Evolutionary conservation across 257 asterid genomes (phyloP).

Genomic region (Capsicum pubescens): DNA sequence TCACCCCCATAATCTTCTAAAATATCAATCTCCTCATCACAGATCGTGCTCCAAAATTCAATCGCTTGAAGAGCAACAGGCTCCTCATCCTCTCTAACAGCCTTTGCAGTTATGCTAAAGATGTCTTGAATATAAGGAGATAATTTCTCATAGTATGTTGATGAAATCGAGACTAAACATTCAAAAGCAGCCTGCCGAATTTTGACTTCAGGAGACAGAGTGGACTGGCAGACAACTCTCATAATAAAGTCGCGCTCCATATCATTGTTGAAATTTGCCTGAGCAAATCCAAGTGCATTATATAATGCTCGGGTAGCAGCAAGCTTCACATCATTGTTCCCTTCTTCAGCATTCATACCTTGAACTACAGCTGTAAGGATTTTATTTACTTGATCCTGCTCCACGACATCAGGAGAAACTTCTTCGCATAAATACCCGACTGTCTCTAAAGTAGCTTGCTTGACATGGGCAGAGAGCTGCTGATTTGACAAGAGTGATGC

Average conservation of each 20-base stretch:
- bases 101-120: slow-evolving; percentile 71
- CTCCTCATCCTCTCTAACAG: slow-evolving; percentile 71
- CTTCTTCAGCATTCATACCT: slow-evolving; percentile 78
- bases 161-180: slow-evolving; percentile 75
- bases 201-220: slow-evolving; percentile 67
- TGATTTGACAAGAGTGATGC: slow-evolving; percentile 70
- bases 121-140: slow-evolving; percentile 70
- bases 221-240: slow-evolving; percentile 84
- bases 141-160: slow-evolving; percentile 70
- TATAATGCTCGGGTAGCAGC: slow-evolving; percentile 74
- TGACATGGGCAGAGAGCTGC: slow-evolving; percentile 68
- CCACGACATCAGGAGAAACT: slow-evolving; percentile 70
- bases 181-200: slow-evolving; percentile 78
- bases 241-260: slow-evolving; percentile 77
- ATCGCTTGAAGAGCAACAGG: slow-evolving; percentile 82
- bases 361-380: slow-evolving; percentile 83
- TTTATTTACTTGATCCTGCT: slow-evolving; percentile 80
- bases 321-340: slow-evolving; percentile 64
- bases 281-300: slow-evolving; percentile 81
- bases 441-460: slow-evolving; percentile 82
- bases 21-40: slow-evolving; percentile 81
- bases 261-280: slow-evolving; percentile 77
- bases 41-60: slow-evolving; percentile 76
- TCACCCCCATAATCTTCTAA: slow-evolving; percentile 74
- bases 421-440: slow-evolving; percentile 82